phyloP scores from a whole-genome alignment of 1,284 basidiomycete genomes.

The Tilletia walkeri region DNA sequence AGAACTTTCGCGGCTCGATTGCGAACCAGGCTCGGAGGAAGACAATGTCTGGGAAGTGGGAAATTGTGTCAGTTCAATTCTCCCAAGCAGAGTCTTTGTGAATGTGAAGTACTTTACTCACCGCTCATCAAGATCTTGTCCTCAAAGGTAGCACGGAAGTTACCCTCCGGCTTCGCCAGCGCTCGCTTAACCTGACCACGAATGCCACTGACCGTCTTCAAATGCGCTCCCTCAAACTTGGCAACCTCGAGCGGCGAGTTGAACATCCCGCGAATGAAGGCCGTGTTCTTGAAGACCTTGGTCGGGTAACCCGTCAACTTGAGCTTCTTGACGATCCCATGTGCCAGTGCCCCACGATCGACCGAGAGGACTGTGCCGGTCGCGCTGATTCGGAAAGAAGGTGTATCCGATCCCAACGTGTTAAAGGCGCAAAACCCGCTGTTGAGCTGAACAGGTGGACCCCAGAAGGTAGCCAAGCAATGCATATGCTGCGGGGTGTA shows the following conservation, averaged over 20 bases:
- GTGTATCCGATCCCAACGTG: slow-evolving; percentile 66
- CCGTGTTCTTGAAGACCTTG: slow-evolving; percentile 99
- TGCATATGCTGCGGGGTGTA: slow-evolving; percentile 99
- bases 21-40: slow-evolving; percentile 97
- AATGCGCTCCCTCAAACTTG: slow-evolving; percentile 95
- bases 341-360: slow-evolving; percentile 63
- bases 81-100: no score
- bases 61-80: not conserved
- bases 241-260: slow-evolving; percentile 86
- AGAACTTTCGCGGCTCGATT: slow-evolving; percentile 89
- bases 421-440: slow-evolving; percentile 96
- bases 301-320: slow-evolving; percentile 92
- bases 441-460: slow-evolving; percentile 60
- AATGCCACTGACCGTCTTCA: slow-evolving; percentile 92
- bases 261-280: slow-evolving; percentile 98
- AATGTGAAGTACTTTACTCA: slow-evolving; percentile 58
- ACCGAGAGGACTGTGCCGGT: slow-evolving; percentile 93
- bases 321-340: slow-evolving; percentile 96
- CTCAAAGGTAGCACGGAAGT: slow-evolving; percentile 94
- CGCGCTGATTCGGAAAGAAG: slow-evolving; percentile 84
- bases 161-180: slow-evolving; percentile 85
- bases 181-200: slow-evolving; percentile 96
- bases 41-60: slow-evolving; percentile 70
- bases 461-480: slow-evolving; percentile 84
- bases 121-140: slow-evolving; percentile 95